These are phyloP conservation scores for Drechslerella dactyloides DNA, from an alignment of 2,329 filamentous ascomycete genomes.

Conservation along the genomic window DNA sequence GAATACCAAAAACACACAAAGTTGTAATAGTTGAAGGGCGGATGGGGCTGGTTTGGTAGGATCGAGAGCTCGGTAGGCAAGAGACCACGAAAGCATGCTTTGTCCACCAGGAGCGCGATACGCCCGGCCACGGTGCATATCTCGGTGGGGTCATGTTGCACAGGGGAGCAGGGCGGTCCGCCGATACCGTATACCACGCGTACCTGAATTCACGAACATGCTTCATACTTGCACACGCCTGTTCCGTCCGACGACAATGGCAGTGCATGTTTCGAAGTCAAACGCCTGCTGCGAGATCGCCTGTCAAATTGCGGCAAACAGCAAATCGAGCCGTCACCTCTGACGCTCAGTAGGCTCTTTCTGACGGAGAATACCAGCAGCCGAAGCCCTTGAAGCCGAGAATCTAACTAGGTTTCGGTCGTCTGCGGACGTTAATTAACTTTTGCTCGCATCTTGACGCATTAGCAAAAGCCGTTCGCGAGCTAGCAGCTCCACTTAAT, in stretches of 20 bases:
- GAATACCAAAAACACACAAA: too few relatives aligned
- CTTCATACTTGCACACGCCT: slow-evolving; percentile 9
- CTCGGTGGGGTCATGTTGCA: neutral
- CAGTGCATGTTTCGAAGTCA: slow-evolving; percentile 37
- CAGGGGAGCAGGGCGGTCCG: slow-evolving; percentile 8
- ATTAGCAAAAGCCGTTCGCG: neutral
- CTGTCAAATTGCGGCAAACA: slow-evolving; percentile 1
- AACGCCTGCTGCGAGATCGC: slow-evolving; percentile 34
- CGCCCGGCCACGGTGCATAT: too few relatives aligned
- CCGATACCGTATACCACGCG: neutral
- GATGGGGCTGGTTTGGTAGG: too few relatives aligned
- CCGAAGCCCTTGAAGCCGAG: neutral
- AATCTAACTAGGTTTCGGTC: neutral
- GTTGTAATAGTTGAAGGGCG: too few relatives aligned
- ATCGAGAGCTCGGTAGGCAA: too few relatives aligned
- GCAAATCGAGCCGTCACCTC: neutral
- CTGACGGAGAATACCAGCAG: neutral
- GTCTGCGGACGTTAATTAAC: neutral
- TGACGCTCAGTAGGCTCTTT: neutral
- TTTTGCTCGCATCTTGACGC: neutral
- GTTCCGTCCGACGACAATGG: slow-evolving; percentile 1
- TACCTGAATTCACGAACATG: too few relatives aligned
- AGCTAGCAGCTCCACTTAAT: neutral
- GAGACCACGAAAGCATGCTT: too few relatives aligned
- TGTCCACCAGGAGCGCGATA: too few relatives aligned